phyloP scores from a whole-genome alignment of 1,139 yeast genomes.

The Yamadazyma buinensis region DNA sequence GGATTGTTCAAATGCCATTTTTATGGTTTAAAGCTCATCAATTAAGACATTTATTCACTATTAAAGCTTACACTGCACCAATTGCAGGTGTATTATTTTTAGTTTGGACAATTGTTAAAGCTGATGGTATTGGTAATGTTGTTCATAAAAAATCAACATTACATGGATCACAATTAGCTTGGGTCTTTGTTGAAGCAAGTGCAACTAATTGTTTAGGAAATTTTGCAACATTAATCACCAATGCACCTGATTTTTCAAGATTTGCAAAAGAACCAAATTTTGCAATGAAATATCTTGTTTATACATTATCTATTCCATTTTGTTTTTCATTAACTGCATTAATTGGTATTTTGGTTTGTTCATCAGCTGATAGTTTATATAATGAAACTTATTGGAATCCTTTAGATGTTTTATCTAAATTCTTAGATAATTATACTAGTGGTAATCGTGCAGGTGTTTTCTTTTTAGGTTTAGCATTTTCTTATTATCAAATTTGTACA shows the following conservation, averaged over 20 bases:
- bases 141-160: conserved; percentile 47
- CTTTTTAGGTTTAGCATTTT: conserved; percentile 71
- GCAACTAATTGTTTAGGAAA: conserved; percentile 74
- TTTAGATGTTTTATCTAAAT: conserved; percentile 65
- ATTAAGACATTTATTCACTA: conserved; percentile 76
- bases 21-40: conserved; percentile 79
- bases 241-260: conserved; percentile 88
- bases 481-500: conserved; percentile 87
- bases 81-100: conserved; percentile 76
- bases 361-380: conserved; percentile 70
- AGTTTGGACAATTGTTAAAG: conserved; percentile 75
- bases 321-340: conserved; percentile 78
- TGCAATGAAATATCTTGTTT: conserved; percentile 40
- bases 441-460: conserved; percentile 80
- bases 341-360: conserved; percentile 82
- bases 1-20: conserved; percentile 74
- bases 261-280: conserved; percentile 55
- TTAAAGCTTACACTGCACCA: conserved; percentile 73
- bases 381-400: conserved; percentile 84
- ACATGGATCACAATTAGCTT: conserved; percentile 61
- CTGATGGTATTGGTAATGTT: conserved; percentile 71
- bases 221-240: conserved; percentile 81
- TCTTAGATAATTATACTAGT: conserved; percentile 56
- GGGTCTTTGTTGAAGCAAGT: conserved; percentile 78
- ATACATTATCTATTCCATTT: conserved; percentile 64